Conservation (phyloP, 2,329 filamentous ascomycete genomes). For the Cyphellophora europaea region DNA sequence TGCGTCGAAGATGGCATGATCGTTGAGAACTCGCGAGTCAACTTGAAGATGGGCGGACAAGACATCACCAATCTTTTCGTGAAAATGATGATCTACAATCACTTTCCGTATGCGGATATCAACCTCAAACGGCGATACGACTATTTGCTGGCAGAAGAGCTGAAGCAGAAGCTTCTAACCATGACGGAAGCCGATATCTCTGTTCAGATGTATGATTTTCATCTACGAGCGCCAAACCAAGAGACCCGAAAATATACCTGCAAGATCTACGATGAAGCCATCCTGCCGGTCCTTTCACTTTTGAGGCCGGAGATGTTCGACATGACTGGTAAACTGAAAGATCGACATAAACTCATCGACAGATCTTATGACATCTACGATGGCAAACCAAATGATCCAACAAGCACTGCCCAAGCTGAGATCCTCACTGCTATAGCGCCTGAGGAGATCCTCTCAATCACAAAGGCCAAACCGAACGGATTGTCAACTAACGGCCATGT, state of each 20-base stretch:
- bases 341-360: slow-evolving; percentile 71
- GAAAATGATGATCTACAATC: slow-evolving; percentile 96
- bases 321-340: slow-evolving; percentile 59
- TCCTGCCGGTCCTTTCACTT: slow-evolving; percentile 89
- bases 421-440: slow-evolving; percentile 45
- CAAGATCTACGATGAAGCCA: slow-evolving; percentile 94
- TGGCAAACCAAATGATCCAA: slow-evolving; percentile 80
- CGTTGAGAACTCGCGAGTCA: slow-evolving; percentile 87
- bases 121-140: slow-evolving; percentile 86
- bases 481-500: slow-evolving; percentile 24
- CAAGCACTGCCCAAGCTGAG: slow-evolving; percentile 71
- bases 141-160: slow-evolving; percentile 84
- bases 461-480: slow-evolving; percentile 30
- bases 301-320: slow-evolving; percentile 84
- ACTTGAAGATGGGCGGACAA: slow-evolving; percentile 84
- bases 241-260: slow-evolving; percentile 89
- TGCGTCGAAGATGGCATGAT: slow-evolving; percentile 96
- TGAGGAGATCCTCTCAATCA: slow-evolving; percentile 18
- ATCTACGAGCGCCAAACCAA: slow-evolving; percentile 77
- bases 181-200: slow-evolving; percentile 84
- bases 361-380: slow-evolving; percentile 93
- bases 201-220: slow-evolving; percentile 81
- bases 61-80: slow-evolving; percentile 92
- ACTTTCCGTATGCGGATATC: slow-evolving; percentile 92
- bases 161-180: slow-evolving; percentile 88